phyloP scores from a whole-genome alignment of 2,329 filamentous ascomycete species.

The Calonectria montana region DNA sequence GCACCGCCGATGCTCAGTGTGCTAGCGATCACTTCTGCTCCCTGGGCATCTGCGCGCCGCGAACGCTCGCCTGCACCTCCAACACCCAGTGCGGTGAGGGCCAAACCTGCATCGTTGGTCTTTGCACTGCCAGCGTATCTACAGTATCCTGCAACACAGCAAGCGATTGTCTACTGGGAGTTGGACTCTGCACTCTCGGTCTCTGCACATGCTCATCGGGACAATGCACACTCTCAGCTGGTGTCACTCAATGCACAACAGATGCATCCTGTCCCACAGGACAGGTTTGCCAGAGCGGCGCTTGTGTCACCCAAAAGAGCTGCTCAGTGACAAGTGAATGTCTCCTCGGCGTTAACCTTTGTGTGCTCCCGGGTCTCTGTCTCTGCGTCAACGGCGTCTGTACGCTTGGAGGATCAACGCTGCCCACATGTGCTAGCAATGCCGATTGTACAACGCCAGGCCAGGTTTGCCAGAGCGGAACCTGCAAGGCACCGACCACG shows the following conservation, averaged over 20 bases:
- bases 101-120: conserved; percentile 11
- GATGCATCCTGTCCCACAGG: conserved; percentile 11
- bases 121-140: conserved; percentile 7
- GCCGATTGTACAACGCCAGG: conserved; percentile 10
- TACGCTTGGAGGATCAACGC: conserved; percentile 12
- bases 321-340: conserved; percentile 16
- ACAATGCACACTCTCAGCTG: conserved; percentile 7
- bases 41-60: conserved; percentile 5
- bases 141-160: conserved; percentile 7
- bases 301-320: conserved; percentile 13
- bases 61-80: conserved; percentile 1
- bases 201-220: conserved; percentile 26
- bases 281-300: conserved; percentile 23
- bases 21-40: conserved; percentile 11
- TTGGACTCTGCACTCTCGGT: conserved; percentile 25
- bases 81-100: conserved; percentile 7
- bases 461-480: conserved; percentile 22
- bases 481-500: not conserved
- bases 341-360: conserved; percentile 19
- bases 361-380: conserved; percentile 22
- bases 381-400: conserved; percentile 30
- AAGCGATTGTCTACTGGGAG: conserved; percentile 23
- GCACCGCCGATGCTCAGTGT: conserved; percentile 1
- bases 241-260: conserved; percentile 10
- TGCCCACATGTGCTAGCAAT: conserved; percentile 3